phyloP scores from a whole-genome alignment of 352 stramenopile genomes.

The Thalassiosira hispida region DNA sequence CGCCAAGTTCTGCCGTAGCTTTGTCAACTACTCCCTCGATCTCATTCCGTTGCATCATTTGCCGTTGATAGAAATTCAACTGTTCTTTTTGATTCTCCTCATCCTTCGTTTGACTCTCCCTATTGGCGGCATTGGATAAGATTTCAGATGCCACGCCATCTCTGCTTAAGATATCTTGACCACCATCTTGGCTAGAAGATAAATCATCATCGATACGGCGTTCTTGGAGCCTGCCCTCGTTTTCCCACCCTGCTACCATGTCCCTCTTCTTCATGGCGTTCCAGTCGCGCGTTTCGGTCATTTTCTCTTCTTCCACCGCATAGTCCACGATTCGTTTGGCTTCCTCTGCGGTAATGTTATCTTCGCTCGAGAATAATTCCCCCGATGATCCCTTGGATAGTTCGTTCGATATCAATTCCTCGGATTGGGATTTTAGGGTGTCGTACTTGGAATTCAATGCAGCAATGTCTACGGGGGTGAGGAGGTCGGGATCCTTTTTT shows the following conservation, averaged over 20 bases:
- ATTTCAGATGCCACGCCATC: constrained; percentile 32
- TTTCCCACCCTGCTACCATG: constrained; percentile 18
- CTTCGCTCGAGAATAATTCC: neutral
- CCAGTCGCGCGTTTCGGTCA: neutral
- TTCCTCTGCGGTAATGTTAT: constrained; percentile 21
- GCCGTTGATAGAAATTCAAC: constrained; percentile 20
- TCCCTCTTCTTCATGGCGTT: constrained; percentile 7
- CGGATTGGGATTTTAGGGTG: neutral
- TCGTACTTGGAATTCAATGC: constrained; percentile 32
- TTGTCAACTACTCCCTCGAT: neutral
- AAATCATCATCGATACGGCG: neutral
- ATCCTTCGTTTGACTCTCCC: neutral
- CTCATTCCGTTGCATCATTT: constrained; percentile 3
- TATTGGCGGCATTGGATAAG: neutral
- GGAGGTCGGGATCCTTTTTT: neutral
- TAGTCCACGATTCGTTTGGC: constrained; percentile 31
- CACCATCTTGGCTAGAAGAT: neutral
- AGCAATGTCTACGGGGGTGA: neutral
- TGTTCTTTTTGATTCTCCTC: neutral
- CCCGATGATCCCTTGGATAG: neutral
- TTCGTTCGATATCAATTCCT: constrained; percentile 1
- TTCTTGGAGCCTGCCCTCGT: neutral
- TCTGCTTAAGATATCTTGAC: constrained; percentile 5
- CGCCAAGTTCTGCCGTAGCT: too few species aligned
- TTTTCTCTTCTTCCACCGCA: constrained; percentile 26